A percentile compares a stretch with the other conserved stretches of the same genome.
These are phyloP conservation scores for Porphyrellus cyaneotinctus DNA, from an alignment of 768 basidiomycete species.

Conservation along the genomic window DNA sequence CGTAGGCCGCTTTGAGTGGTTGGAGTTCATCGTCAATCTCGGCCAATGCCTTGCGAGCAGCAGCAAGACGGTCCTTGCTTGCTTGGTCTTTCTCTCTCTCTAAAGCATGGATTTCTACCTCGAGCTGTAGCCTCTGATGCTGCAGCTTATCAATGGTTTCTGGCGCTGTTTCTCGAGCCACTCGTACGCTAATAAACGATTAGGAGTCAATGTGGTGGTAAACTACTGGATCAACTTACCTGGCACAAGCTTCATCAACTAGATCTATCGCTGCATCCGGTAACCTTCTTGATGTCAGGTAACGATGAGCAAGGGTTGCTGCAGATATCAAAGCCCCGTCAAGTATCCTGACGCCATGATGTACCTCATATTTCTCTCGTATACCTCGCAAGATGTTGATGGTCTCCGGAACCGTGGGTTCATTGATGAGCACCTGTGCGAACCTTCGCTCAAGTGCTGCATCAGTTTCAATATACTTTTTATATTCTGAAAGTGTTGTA, in stretches of 20 bases:
- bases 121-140: conserved; percentile 82
- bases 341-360: conserved; percentile 84
- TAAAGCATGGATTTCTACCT: conserved; percentile 92
- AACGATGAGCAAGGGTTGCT: conserved; percentile 89
- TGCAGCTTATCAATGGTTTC: conserved; percentile 92
- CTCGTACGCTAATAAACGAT: conserved; percentile 58
- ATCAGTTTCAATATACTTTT: conserved; percentile 91
- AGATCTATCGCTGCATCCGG: conserved; percentile 90
- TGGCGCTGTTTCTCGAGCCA: conserved; percentile 90
- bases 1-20: conserved; percentile 81
- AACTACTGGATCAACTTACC: conserved; percentile 40
- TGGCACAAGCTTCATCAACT: conserved; percentile 88
- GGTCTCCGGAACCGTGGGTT: conserved; percentile 84
- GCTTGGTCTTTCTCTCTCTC: conserved; percentile 89
- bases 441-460: conserved; percentile 88
- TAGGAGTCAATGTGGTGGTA: not conserved
- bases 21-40: conserved; percentile 81
- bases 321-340: conserved; percentile 88
- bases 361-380: conserved; percentile 89
- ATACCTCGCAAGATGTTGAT: conserved; percentile 94
- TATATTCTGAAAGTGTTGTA: conserved; percentile 88
- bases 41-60: conserved; percentile 73
- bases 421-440: conserved; percentile 90
- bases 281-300: conserved; percentile 74
- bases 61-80: conserved; percentile 75